phyloP scores from a whole-genome alignment of 2,329 filamentous ascomycete genomes.

The Colletotrichum tropicicola region DNA sequence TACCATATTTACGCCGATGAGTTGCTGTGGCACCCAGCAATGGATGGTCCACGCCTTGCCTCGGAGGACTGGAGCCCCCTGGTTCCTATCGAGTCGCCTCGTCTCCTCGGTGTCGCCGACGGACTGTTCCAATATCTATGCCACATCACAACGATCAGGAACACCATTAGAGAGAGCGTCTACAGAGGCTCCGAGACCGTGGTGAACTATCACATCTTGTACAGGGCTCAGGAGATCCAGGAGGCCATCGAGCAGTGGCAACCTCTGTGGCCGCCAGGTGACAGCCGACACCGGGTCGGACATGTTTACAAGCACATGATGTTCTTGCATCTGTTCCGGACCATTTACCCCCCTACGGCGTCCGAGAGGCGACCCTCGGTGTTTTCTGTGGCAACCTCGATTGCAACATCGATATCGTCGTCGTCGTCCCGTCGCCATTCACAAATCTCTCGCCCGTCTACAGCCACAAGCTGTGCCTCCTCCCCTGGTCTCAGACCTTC shows the following conservation, averaged over 20 bases:
- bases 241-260: constrained; percentile 78
- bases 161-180: constrained; percentile 76
- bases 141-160: constrained; percentile 80
- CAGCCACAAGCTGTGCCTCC: constrained; percentile 42
- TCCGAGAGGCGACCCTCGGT: constrained; percentile 23
- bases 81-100: constrained; percentile 54
- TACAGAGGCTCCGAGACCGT: constrained; percentile 68
- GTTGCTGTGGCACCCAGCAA: constrained; percentile 59
- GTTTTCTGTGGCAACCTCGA: constrained; percentile 31
- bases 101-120: constrained; percentile 83
- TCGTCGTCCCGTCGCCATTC: constrained; percentile 30
- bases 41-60: constrained; percentile 46
- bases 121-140: constrained; percentile 82
- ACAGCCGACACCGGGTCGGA: constrained; percentile 64
- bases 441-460: constrained; percentile 30
- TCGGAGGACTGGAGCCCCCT: constrained; percentile 54
- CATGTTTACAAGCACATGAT: constrained; percentile 72
- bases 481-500: constrained; percentile 40
- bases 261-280: constrained; percentile 67
- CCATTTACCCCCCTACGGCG: constrained; percentile 62
- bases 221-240: constrained; percentile 80
- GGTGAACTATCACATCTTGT: constrained; percentile 78
- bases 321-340: constrained; percentile 71
- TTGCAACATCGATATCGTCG: constrained; percentile 28
- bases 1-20: constrained; percentile 80